phyloP scores from a whole-genome alignment of 2,329 filamentous ascomycete species.

The Aspergillus novofumigatus region DNA sequence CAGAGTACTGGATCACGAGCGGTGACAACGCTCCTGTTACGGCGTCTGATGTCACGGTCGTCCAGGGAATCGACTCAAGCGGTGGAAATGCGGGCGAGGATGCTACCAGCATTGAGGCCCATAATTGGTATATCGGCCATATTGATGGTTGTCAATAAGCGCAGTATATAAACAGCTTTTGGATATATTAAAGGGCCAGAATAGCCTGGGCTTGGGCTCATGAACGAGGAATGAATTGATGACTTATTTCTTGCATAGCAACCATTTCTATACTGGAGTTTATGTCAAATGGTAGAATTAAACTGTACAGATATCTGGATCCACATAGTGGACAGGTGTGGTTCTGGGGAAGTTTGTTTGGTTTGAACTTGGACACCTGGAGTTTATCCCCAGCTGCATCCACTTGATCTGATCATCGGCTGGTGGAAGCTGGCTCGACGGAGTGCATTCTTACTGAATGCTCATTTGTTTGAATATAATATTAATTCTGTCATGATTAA shows the following conservation, averaged over 20 bases:
- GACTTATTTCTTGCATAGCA: neutral
- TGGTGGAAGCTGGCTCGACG: neutral
- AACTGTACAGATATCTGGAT: neutral
- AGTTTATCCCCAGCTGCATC: neutral
- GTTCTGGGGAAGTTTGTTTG: neutral
- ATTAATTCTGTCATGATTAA: neutral
- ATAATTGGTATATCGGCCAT: conserved; percentile 31
- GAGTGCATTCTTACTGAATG: neutral
- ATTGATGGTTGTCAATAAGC: conserved; percentile 23
- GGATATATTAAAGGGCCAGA: neutral
- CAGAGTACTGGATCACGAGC: conserved; percentile 41
- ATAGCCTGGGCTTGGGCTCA: neutral
- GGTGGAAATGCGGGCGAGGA: conserved; percentile 33
- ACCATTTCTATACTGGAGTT: neutral
- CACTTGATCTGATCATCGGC: neutral
- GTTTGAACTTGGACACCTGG: neutral
- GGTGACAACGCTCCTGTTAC: conserved; percentile 24
- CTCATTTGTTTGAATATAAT: neutral
- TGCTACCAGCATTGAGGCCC: conserved; percentile 23
- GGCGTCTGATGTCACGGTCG: conserved; percentile 28
- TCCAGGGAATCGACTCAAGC: conserved; percentile 28
- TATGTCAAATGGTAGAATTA: neutral
- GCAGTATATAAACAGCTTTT: neutral
- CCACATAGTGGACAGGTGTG: neutral
- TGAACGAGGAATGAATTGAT: neutral